Base-by-base conservation (phyloP, 331 rosid genomes). In the Rosa hybrid region DNA sequence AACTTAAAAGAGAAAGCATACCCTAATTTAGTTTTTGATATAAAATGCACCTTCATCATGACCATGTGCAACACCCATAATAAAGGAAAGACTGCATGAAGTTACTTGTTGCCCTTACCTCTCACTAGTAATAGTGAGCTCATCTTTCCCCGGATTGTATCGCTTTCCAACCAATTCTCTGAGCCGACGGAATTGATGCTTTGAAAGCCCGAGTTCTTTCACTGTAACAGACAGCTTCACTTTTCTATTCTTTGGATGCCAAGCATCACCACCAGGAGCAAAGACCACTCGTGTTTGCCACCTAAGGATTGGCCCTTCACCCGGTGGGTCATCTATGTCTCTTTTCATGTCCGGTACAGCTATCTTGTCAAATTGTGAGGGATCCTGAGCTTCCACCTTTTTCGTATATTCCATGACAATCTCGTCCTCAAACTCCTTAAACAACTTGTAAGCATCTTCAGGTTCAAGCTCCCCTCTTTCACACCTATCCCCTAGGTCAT, bases 161-260 rank as follows among this genome's bases (percentile, higher is more conserved):
- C 98, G 89, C 78, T 96, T 96, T 73, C 97, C 99, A 73, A 87
- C 99, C 89, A 96, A 77, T 76, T 91, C 98, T 73, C 91, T 89
- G 49, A 93, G 93, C 71, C 97, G 88, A 70, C 84, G 89, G 85
- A 96, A 93, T 60, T 96, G 97, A 86, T 90, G 78, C 79, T 89
- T 89, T 77, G 98, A 93, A 81, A 96, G 92, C 82, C 97, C 98
- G 74, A 93, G 94, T 83, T 90, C 99, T 88, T 93, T 93, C 25
- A 96, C 98, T 0, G 97, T 93, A 60, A 96, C 97, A 82, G 97
- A 89, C 71, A 90, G 83, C 76, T 93, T 96, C 84, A 96, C 98
- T 88, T 90, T 90, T 83, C 99, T 86, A 88, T 93, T 93, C 85
- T 93, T 93, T 0, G 99, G 98, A 81, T 91, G 99, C 99, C 99